Base-by-base conservation (phyloP, 1,284 basidiomycete species). In the Ceratobasidium sp. region DNA sequence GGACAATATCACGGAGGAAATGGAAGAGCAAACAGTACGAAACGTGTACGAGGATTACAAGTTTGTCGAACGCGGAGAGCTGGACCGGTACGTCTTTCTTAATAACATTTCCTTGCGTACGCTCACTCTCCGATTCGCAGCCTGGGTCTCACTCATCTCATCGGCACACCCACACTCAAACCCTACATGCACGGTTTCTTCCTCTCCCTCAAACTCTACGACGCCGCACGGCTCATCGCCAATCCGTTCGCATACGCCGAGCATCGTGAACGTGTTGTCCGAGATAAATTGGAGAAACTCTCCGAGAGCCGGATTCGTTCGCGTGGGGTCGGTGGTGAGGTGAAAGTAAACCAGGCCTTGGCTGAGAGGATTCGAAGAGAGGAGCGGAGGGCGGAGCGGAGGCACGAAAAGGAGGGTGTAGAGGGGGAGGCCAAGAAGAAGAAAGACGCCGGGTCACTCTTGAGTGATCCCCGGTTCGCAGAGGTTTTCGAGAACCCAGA, bases 131-230 rank as follows among this genome's bases (percentile, higher is more conserved):
- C 63, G 18, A 58, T 62, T 64, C 33, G 64, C 73, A 94, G 91
- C 51, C 88, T 98, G 73, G 92, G 94, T n/a, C 82, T 99, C 80
- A 91, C 95, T 76, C 93, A 97, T 80, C 92, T 99, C 77, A 83
- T 98, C 77, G 97, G 97, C 66, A 97, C 95, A 1, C 89, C 95
- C 12, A 88, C 93, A 16, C 91, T 99, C 84, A 96, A 96, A 80
- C 96, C 97, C 1, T 99, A 99, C 83, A 98, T 99, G 96, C 97
- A 99, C 81, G 97, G 97, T 61, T 98, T 96, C 87, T 99, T 99
- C 84, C 82, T 99, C 76, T 92, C 95, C 11, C 88, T 99, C 80
- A 92, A 94, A 78, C 87, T 98, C 7, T 99, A 99, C 84, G 94
- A 97, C 77, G 92, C 95, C 64, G 97, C 97, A 0, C 89, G 96